Evolutionary conservation across 371 early-diverging fungal genomes (phyloP).

Genomic region (Mortierella sp.): DNA sequence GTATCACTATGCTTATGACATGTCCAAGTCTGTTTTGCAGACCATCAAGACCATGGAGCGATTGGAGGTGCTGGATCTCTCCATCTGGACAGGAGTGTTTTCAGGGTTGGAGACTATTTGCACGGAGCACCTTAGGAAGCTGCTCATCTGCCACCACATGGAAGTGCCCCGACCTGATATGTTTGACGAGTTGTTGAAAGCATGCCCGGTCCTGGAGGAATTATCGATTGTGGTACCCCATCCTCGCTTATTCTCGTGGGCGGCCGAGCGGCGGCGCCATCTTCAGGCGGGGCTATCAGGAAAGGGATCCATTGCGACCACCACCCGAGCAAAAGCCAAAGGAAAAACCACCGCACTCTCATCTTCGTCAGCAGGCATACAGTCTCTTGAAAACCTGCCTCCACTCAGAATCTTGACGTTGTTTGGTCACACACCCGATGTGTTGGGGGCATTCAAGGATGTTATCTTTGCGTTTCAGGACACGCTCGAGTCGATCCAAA

Average conservation of each 20-base stretch:
- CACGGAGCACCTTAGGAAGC: slow-evolving; percentile 29
- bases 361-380: neutral
- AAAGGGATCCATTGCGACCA: neutral
- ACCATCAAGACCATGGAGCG: slow-evolving; percentile 36
- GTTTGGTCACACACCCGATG: slow-evolving; percentile 33
- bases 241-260: slow-evolving; percentile 27
- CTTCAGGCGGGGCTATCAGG: neutral
- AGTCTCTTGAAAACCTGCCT: slow-evolving; percentile 11
- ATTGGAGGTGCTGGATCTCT: slow-evolving; percentile 34
- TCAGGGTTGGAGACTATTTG: slow-evolving; percentile 40
- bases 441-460: slow-evolving; percentile 29
- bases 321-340: neutral
- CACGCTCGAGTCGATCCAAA: slow-evolving; percentile 35
- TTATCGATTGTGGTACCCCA: slow-evolving; percentile 39
- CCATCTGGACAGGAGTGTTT: slow-evolving; percentile 36
- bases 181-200: slow-evolving; percentile 32
- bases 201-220: slow-evolving; percentile 39
- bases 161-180: slow-evolving; percentile 23
- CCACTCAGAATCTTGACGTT: slow-evolving; percentile 32
- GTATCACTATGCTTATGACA: slow-evolving; percentile 39
- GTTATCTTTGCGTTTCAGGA: slow-evolving; percentile 35
- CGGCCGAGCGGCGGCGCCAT: slow-evolving; percentile 8
- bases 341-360: neutral
- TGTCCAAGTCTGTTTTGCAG: slow-evolving; percentile 42
- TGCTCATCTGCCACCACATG: slow-evolving; percentile 41